Evolutionary conservation across 1,139 yeast genomes (phyloP).

Genomic region (Debaryomyces robertsiae): DNA sequence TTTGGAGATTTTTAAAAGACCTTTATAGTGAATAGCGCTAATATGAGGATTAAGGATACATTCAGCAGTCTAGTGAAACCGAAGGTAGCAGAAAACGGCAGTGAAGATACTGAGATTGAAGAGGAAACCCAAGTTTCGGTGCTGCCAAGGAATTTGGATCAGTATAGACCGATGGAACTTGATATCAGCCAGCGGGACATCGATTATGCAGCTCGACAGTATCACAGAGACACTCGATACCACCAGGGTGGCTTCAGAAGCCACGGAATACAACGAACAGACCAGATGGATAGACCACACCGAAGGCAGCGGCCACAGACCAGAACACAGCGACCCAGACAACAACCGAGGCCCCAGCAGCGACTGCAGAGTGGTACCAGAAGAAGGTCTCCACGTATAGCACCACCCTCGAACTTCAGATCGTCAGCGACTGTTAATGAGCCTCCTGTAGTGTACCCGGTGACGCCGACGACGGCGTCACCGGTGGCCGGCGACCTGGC

Average conservation of each 20-base stretch:
- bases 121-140: background rate
- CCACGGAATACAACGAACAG: background rate
- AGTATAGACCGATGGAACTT: background rate
- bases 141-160: background rate
- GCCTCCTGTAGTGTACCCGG: background rate
- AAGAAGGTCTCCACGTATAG: background rate
- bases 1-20: slow-evolving; percentile 1
- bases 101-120: background rate
- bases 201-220: slow-evolving; percentile 7
- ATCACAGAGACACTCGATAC: background rate
- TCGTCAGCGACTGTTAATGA: background rate
- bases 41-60: slow-evolving; percentile 4
- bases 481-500: background rate
- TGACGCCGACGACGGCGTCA: background rate
- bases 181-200: slow-evolving; percentile 8
- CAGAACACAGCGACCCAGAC: background rate
- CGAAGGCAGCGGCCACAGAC: background rate
- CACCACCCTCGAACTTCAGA: background rate
- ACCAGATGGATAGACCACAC: background rate
- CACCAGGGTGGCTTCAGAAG: background rate
- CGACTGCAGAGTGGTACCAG: background rate
- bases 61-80: slow-evolving; percentile 1
- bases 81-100: background rate
- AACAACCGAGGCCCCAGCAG: background rate
- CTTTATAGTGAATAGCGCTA: background rate